Evolutionary conservation across 345 rosid genomes (phyloP).

Genomic region (Pelargonium nanum): DNA sequence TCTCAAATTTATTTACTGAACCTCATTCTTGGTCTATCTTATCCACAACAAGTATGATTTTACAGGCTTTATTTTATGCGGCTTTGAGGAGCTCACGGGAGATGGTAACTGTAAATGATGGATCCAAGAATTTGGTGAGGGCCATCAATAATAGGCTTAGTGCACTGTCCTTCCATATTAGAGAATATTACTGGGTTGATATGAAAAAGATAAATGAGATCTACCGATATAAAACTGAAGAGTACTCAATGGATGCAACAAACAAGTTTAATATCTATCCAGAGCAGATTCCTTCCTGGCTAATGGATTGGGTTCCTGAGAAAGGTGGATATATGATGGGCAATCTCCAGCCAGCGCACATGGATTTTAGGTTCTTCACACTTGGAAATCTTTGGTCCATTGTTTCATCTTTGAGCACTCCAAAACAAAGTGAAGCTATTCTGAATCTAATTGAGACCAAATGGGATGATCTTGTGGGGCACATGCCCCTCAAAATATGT

Average conservation of each 20-base stretch:
- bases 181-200: constrained; percentile 89
- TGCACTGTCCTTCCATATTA: constrained; percentile 78
- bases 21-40: constrained; percentile 3
- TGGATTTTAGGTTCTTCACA: constrained; percentile 82
- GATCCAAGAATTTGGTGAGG: constrained; percentile 57
- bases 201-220: constrained; percentile 81
- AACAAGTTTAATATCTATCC: constrained; percentile 89
- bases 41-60: constrained; percentile 4
- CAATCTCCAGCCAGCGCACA: constrained; percentile 75
- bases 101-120: constrained; percentile 58
- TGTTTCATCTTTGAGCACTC: constrained; percentile 66
- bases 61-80: constrained; percentile 69
- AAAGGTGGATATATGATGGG: constrained; percentile 76
- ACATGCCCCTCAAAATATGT: constrained; percentile 87
- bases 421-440: constrained; percentile 66
- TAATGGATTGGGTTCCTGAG: constrained; percentile 84
- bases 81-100: constrained; percentile 75
- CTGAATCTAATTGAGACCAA: constrained; percentile 61
- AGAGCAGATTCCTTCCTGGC: constrained; percentile 82
- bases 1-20: constrained; percentile 3
- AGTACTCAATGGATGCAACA: constrained; percentile 72
- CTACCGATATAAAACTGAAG: constrained; percentile 83
- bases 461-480: constrained; percentile 73
- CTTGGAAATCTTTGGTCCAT: constrained; percentile 86
- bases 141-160: constrained; percentile 75